Evolutionary conservation across 257 asterid species (phyloP), one percentile per base, ranked within the genome.

Genomic region (Handroanthus guayacan): DNA sequence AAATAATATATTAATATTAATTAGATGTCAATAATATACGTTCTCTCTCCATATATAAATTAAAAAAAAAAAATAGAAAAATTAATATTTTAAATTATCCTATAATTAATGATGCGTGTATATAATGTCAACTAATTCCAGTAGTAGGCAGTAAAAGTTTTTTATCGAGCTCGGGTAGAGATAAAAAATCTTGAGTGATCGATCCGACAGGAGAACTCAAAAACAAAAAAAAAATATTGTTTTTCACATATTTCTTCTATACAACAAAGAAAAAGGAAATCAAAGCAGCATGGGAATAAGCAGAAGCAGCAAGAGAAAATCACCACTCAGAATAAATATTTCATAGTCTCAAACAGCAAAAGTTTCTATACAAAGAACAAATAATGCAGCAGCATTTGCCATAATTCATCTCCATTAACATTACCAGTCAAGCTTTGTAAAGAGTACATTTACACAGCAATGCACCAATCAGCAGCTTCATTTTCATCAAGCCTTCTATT

Each of bases 291-390:
- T 3, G 6, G 8, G 6, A 41, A 41, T 41, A 4, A 41, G 64
- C 11, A 1, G 17, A 2, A 60, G 38, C 13, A 36, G 25, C 4
- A 65, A 6, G 11, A 18, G 6, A 65, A 17, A 50, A 39, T 16
- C n/a, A 54, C 43, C 76, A 57, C 77, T 10, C 75, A 18, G 20
- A 75, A 78, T 72, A 72, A 78, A 64, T 78, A 78, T 78, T 64
- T 41, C 69, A 61, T 20, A 17, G 65, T 61, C 2, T 52, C 69
- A 75, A 78, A 76, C 25, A 62, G 57, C 67, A 72, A 34, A 25
- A 12, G 61, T 1, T 62, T 41, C 37, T 38, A 31, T 58, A 57
- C 69, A 60, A 36, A 7, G 52, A 76, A 70, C 65, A 71, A 81
- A 57, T 64, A 75, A 25, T 65, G 66, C 62, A 37, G 52, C 57